Base-by-base conservation (phyloP, 768 basidiomycete genomes). In the Rhizopogon sp. region DNA sequence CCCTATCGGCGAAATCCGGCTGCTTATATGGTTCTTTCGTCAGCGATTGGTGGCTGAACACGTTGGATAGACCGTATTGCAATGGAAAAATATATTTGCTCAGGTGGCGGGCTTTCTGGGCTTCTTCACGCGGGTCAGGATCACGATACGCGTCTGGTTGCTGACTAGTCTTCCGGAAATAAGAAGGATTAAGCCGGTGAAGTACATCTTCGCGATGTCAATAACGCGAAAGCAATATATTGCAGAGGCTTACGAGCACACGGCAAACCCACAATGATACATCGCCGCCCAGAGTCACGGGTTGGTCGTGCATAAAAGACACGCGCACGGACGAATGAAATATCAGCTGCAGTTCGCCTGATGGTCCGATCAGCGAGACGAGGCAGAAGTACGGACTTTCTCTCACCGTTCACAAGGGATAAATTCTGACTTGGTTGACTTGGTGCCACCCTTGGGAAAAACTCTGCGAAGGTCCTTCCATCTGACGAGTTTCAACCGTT, bases 71-170 rank as follows among this genome's bases (percentile, higher is more conserved):
- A 0, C 80, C 79, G 62, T 85, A 92, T 61, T 93, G 89, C 40
- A 85, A 77, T 8, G 93, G 85, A 62, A 98, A 96, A 2, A 98
- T 74, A 62, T 93, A 87, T 71, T 93, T 94, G 35, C 87, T 77
- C 1, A 93, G 70, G 58, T 84, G 84, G 40, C 87, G 78, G 0
- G 80, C 78, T 39, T 81, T 67, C 39, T 76, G 75, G 43, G 73
- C 74, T 60, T 79, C 79, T 56, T 72, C 64, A 8, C 70, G 73
- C 25, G 74, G 71, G 57, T 83, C 79, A 1, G 76, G 77, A 35
- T 82, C 78, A 2, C 70, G 61, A 53, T 72, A 75, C 3, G 56
- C 56, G 5, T 60, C 66, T 40, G 66, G 66, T 44, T 66, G 55
- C 17, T 55, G 50, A 28, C 56, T 68, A 13, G 66, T 58, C 28